Percentiles rank a stretch among this genome's conserved stretches.
Evolutionary conservation across 768 basidiomycete species (phyloP).

Genomic region (Kwoniella europaea): DNA sequence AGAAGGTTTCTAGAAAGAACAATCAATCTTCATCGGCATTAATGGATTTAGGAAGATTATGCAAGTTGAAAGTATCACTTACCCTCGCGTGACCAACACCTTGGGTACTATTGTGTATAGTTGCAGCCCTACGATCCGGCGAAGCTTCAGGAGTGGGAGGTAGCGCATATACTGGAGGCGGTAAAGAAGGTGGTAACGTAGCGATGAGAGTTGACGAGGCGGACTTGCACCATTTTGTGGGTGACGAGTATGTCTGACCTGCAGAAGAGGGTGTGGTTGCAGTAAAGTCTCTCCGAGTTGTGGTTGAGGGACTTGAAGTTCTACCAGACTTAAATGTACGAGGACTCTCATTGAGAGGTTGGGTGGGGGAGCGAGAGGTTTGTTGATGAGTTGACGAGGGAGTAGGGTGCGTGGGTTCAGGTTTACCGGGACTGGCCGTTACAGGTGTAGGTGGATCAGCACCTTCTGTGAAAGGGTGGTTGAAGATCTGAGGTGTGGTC

Average conservation of each 20-base stretch:
- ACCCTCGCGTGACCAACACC: not conserved
- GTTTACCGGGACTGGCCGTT: not conserved
- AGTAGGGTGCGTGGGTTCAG: not conserved
- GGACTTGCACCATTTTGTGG: constrained; percentile 1
- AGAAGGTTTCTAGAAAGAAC: constrained; percentile 9
- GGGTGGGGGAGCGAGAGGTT: no score
- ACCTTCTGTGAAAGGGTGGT: constrained; percentile 4
- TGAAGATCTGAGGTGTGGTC: constrained; percentile 9
- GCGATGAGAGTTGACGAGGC: not conserved
- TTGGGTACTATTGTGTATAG: not conserved
- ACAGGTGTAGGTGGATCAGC: constrained; percentile 13
- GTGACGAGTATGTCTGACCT: not conserved
- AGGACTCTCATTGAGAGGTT: not conserved
- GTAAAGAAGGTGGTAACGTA: not conserved
- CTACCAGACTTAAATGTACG: not conserved
- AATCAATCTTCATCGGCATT: not conserved
- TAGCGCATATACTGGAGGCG: constrained; percentile 5
- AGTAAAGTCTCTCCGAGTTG: not conserved
- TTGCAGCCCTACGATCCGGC: not conserved
- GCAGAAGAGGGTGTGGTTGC: not conserved
- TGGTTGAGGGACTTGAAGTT: not conserved
- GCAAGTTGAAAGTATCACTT: not conserved
- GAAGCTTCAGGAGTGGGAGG: constrained; percentile 13
- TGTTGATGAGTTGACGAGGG: no score
- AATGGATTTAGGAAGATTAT: no score